Base-by-base conservation (phyloP, 805 yeast genomes). In the Hanseniaspora vineae region DNA sequence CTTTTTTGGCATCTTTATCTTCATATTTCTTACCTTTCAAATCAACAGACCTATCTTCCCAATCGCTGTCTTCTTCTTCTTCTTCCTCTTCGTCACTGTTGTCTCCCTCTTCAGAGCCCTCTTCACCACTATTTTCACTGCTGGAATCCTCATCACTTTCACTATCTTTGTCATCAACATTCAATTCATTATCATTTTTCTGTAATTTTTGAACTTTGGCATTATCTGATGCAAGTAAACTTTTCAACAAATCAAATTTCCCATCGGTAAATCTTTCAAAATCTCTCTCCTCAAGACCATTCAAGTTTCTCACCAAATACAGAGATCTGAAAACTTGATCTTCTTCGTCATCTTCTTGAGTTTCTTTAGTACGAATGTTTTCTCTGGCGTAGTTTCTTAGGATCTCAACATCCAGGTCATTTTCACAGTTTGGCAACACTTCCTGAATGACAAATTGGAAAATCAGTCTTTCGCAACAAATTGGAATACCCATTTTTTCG, bases 241-340 rank as follows among this genome's bases (percentile, higher is more conserved):
- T 80, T 49, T 76, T 81, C 52, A 92, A 69, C 2, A 90, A 80
- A 52, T 81, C 87, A 39, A 86, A 83, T 54, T 85, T 80, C 29
- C 96, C 97, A 51, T 79, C 77, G 1, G 79, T 70, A 54, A 84
- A 84, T 56, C 83, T 81, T 44, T 77, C 80, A 55, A 84, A 86
- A 61, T 92, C 98, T 51, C 96, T 73, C 58, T 92, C 98, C 60
- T 92, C 85, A 61, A 89, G 59, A 68, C 90, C 78, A 66, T 87
- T 79, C 67, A 92, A 66, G 49, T 92, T 80, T 58, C 89, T 72
- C 32, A 84, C 86, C 55, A 84, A 66, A 64, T 84, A 87, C 46
- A 83, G 58, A 4, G 89, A 78, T 60, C 98, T 71, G 65, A 92
- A 92, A 6, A 92, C 79, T 47, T 85, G 95, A 62, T 92, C 98